Base-by-base conservation (phyloP, 169 alveolate species). In the Theileria sp. region DNA sequence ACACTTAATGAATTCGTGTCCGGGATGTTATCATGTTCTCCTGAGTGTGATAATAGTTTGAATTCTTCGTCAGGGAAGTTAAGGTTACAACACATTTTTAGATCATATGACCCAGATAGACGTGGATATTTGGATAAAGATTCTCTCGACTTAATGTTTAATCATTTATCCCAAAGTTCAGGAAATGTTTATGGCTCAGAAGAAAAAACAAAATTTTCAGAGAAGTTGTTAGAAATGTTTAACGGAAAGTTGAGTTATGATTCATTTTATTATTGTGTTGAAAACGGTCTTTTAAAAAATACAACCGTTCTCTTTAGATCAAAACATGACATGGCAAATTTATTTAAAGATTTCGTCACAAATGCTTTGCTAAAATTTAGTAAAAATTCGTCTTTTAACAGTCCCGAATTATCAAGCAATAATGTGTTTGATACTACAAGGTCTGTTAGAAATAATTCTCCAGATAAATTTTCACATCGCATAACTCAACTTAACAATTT, bases 21-120 rank as follows among this genome's bases (percentile, higher is more conserved):
- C 9, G 94, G 94, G 5, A 87, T 90, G 93, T 26, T 90, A 68
- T 82, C 94, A 0, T 90, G 94, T 74, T 87, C 93, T 15, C 94
- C 94, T 21, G 92, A 85, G 50, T 87, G 88, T 56, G 49, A 44
- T 0, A 81, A 87, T 51, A 80, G 83, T 61, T 80, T 80, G 25
- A 50, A 21, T 28, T 68, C 82, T 36, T 78, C 87, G 68, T 9
- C 87, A 7, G 94, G 94, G 1, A 86, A 80, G 50, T 70, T 90
- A 72, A 80, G 94, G 5, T 80, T 87, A 54, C 94, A 90, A 62
- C 91, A 87, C 76, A 83, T 90, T 13, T 90, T 90, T 69, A 71
- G 94, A 19, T 93, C 93, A 12, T 90, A 90, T 36, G 94, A 90
- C 56, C 17, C 87, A 17, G 86, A 87, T 49, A 70, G 93, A 56